Evolutionary conservation across 139 green algal species (phyloP), one percentile per base, ranked within the genome.

Genomic region (Volvox africanus): DNA sequence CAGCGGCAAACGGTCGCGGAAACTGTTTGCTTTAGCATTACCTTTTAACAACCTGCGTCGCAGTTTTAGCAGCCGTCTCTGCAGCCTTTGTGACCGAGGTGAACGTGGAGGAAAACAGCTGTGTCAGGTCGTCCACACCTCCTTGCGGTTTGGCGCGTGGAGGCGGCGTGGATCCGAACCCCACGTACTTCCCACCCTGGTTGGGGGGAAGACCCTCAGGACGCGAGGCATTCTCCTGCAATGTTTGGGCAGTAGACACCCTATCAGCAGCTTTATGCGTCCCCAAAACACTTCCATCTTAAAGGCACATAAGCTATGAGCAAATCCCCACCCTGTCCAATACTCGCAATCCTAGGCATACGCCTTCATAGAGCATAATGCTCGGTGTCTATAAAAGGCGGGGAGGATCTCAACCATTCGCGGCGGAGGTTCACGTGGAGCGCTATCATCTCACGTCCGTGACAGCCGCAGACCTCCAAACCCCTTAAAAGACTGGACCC

Each of bases 151-250:
- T 80, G 24, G 88, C 22, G 14, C 83, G 68, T 6, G 94, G 94
- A 6, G 92, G 88, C 18, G 96, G 96, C 0, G 92, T 87, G 20
- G 96, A 99, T 32, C 98, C 98, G 95, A 99, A 99, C 1, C 98
- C 98, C 11, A 99, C 98, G 86, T 99, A 99, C 94, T 99, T 99
- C 79, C 98, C 98, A 44, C 98, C 98, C 95, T 99, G 98, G 93
- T 73, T 99, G 67, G 98, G 98, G 0, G 95, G 93, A 50, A 99
- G 35, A 32, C 92, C 92, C 20, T 99, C 98, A 0, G 97, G 96
- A 35, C 94, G 93, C 30, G 26, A 89, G 12, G 97, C 96, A 90
- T 99, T 99, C 88, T 99, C 96, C 92, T 96, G 93, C 69, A 12
- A 73, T 73, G 21, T 9, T 55, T 55, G 44, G 44, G 44, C 44